Conservation (phyloP, 306 rosid genomes). For the Cucurbita moschata region DNA sequence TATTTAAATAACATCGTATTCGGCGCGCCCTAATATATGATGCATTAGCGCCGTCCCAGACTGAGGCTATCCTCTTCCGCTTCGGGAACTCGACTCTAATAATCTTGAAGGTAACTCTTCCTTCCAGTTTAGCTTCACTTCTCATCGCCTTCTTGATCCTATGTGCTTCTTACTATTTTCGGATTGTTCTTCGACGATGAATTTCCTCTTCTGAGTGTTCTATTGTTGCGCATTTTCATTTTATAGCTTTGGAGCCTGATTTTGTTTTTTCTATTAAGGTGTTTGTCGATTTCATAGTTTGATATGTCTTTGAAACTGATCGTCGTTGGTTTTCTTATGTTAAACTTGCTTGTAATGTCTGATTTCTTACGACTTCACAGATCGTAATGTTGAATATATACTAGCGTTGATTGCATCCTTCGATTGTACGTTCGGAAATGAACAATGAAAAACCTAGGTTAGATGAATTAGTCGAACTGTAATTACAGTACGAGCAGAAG, state of each 20-base stretch:
- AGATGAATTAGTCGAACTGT: background rate
- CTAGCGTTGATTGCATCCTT: background rate
- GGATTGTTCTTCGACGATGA: background rate
- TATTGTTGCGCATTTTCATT: background rate
- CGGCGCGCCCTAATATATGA: constrained; percentile 4
- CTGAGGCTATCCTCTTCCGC: background rate
- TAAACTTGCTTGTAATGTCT: background rate
- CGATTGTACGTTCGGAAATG: background rate
- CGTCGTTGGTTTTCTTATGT: background rate
- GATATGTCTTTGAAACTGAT: background rate
- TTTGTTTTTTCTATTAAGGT: background rate
- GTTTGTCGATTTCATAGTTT: background rate
- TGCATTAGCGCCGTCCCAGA: constrained; percentile 5
- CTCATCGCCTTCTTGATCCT: background rate
- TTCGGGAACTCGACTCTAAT: background rate
- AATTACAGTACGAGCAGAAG: background rate
- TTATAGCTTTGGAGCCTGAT: background rate
- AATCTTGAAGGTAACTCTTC: background rate
- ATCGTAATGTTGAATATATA: background rate
- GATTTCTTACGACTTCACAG: background rate
- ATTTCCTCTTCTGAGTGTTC: background rate
- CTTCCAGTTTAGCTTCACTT: background rate
- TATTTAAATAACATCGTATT: background rate
- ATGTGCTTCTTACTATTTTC: background rate
- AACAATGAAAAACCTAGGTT: background rate